These are phyloP conservation scores for Stemphylium vesicarium DNA, from an alignment of 2,329 filamentous ascomycete genomes.

Conservation along the genomic window DNA sequence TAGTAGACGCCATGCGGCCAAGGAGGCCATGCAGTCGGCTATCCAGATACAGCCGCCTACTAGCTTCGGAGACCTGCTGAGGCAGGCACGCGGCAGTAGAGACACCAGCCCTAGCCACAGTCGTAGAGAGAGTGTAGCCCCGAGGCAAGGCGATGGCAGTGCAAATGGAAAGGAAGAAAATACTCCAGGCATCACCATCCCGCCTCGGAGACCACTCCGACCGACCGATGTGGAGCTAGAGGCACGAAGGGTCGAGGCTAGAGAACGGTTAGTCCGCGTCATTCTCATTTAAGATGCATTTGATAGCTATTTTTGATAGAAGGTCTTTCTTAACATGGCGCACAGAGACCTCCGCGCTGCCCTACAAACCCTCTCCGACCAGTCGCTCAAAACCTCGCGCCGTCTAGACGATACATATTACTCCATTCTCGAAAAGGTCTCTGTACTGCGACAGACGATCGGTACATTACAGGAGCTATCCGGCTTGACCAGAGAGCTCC, in stretches of 20 bases:
- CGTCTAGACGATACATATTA: slow-evolving; percentile 78
- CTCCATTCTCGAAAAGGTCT: slow-evolving; percentile 72
- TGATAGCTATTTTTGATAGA: not conserved
- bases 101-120: slow-evolving; percentile 40
- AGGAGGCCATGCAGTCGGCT: slow-evolving; percentile 54
- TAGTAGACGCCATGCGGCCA: slow-evolving; percentile 44
- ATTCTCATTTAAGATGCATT: not conserved
- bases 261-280: slow-evolving; percentile 43
- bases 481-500: slow-evolving; percentile 63
- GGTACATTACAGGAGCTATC: slow-evolving; percentile 71
- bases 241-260: slow-evolving; percentile 42
- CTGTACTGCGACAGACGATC: slow-evolving; percentile 68
- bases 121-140: slow-evolving; percentile 35
- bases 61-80: slow-evolving; percentile 53
- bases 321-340: slow-evolving; percentile 22
- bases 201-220: slow-evolving; percentile 39
- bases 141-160: slow-evolving; percentile 15
- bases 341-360: slow-evolving; percentile 49
- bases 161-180: slow-evolving; percentile 12
- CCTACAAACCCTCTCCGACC: slow-evolving; percentile 59
- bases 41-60: slow-evolving; percentile 53
- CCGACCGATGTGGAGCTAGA: slow-evolving; percentile 51
- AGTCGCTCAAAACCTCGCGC: slow-evolving; percentile 68
- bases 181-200: slow-evolving; percentile 20
- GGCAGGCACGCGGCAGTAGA: slow-evolving; percentile 43